Percentiles rank a stretch among this genome's conserved stretches.
Evolutionary conservation across 352 stramenopile species (phyloP).

Genomic region (Plasmopara viticola): DNA sequence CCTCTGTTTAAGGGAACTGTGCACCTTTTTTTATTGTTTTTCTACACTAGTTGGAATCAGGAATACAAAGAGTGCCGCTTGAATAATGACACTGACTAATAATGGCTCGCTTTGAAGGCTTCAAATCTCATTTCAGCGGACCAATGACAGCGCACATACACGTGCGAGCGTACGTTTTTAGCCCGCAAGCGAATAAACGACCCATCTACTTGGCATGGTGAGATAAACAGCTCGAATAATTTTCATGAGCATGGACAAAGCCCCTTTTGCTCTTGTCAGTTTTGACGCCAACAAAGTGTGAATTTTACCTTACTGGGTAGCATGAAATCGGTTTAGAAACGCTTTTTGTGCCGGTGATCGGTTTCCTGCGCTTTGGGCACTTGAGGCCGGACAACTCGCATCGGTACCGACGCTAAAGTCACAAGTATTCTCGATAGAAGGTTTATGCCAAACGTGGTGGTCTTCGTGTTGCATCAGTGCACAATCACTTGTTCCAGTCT

Average conservation of each 20-base stretch:
- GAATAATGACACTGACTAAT: too few species aligned
- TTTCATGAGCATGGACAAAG: too few species aligned
- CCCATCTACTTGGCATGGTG: too few species aligned
- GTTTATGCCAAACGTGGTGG: neutral
- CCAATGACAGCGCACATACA: slow-evolving; percentile 7
- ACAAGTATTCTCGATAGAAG: neutral
- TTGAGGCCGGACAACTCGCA: slow-evolving; percentile 5
- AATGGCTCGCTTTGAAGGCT: slow-evolving; percentile 1
- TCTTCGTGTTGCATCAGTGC: slow-evolving; percentile 1
- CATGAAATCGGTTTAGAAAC: slow-evolving; percentile 40
- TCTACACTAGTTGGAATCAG: too few species aligned
- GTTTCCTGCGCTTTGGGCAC: slow-evolving; percentile 9
- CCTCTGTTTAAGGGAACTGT: slow-evolving; percentile 7
- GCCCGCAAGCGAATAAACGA: too few species aligned
- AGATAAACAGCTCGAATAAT: too few species aligned
- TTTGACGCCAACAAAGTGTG: too few species aligned
- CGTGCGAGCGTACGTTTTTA: slow-evolving; percentile 18
- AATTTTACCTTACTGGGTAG: slow-evolving; percentile 5
- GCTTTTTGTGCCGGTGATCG: slow-evolving; percentile 61
- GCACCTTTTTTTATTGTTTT: too few species aligned
- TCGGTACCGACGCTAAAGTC: neutral
- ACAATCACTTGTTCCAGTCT: slow-evolving; percentile 4
- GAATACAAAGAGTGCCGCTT: too few species aligned
- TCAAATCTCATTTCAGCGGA: neutral
- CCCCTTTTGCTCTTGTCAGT: neutral